Conservation (phyloP, 2,329 filamentous ascomycete species). For the Colletotrichum scovillei region DNA sequence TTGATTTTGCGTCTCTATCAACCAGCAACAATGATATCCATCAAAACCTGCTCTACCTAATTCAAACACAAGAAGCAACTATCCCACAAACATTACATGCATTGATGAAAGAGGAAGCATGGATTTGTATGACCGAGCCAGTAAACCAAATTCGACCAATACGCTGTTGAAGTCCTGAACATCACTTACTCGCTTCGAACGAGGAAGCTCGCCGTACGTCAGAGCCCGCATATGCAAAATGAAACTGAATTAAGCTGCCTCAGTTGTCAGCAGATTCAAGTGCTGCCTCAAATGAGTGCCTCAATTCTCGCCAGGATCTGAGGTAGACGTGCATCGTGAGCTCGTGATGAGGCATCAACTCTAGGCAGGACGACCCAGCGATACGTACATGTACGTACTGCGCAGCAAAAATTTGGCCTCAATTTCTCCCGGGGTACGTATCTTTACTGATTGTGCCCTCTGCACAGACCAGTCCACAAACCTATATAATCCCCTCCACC, state of each 20-base stretch:
- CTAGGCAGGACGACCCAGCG: neutral
- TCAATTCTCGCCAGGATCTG: neutral
- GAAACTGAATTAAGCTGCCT: neutral
- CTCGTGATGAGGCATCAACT: neutral
- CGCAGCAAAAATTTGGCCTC: neutral
- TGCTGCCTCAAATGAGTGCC: neutral
- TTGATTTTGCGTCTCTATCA: too few relatives aligned
- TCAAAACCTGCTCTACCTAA: too few relatives aligned
- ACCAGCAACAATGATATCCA: too few relatives aligned
- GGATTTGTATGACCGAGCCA: too few relatives aligned
- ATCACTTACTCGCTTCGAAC: too few relatives aligned
- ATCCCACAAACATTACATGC: too few relatives aligned
- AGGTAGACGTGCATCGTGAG: neutral
- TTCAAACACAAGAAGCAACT: too few relatives aligned
- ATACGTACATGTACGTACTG: neutral
- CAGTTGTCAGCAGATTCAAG: neutral
- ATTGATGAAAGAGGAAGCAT: too few relatives aligned
- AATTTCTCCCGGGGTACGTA: conserved; percentile 12
- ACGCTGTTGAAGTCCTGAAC: too few relatives aligned
- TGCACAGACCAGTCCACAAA: conserved; percentile 8
- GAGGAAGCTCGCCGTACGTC: too few relatives aligned
- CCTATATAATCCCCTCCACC: neutral
- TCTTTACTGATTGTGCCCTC: neutral
- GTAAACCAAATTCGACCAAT: too few relatives aligned
- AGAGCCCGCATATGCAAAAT: too few relatives aligned